Percentiles rank a stretch among this genome's conserved stretches.
phyloP scores from a whole-genome alignment of 257 asterid species.

The Nicotiana sylvestris region DNA sequence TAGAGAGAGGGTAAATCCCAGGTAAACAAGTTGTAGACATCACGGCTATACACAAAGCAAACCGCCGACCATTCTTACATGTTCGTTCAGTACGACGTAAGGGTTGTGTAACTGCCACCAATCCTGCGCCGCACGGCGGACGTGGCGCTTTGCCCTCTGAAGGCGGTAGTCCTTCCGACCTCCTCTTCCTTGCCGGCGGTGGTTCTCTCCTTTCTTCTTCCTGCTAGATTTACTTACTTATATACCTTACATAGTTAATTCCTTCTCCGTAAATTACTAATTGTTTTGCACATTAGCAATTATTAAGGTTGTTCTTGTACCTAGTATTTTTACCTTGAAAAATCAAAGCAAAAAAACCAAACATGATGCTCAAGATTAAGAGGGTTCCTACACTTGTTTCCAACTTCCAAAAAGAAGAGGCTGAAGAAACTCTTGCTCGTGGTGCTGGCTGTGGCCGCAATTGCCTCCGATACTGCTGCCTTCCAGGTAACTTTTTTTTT shows the following conservation, averaged over 20 bases:
- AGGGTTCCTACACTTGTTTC: conserved; percentile 26
- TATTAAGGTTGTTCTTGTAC: background rate
- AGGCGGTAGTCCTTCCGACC: conserved; percentile 99
- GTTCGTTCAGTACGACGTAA: conserved; percentile 71
- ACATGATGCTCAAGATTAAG: conserved; percentile 22
- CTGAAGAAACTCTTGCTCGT: conserved; percentile 11
- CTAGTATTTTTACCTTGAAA: background rate
- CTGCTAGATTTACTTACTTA: background rate
- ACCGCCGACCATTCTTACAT: conserved; percentile 48
- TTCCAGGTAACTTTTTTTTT: conserved; percentile 16
- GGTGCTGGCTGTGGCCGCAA: conserved; percentile 21
- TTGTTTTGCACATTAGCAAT: background rate
- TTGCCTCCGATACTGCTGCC: conserved; percentile 22
- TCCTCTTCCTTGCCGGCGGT: conserved; percentile 99
- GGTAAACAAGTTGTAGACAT: conserved; percentile 47
- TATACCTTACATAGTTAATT: no score
- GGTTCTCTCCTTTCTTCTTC: conserved; percentile 28
- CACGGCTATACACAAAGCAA: conserved; percentile 78
- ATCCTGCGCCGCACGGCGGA: conserved; percentile 99
- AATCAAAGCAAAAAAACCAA: background rate
- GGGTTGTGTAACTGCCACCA: conserved; percentile 68
- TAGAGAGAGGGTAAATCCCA: conserved; percentile 33
- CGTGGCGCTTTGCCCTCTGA: conserved; percentile 97
- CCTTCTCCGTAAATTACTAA: background rate
- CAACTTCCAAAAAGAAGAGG: conserved; percentile 23